Percentiles rank a stretch among this genome's conserved stretches.
Conservation (phyloP, 768 basidiomycete species). For the Trametes cinnabarina region DNA sequence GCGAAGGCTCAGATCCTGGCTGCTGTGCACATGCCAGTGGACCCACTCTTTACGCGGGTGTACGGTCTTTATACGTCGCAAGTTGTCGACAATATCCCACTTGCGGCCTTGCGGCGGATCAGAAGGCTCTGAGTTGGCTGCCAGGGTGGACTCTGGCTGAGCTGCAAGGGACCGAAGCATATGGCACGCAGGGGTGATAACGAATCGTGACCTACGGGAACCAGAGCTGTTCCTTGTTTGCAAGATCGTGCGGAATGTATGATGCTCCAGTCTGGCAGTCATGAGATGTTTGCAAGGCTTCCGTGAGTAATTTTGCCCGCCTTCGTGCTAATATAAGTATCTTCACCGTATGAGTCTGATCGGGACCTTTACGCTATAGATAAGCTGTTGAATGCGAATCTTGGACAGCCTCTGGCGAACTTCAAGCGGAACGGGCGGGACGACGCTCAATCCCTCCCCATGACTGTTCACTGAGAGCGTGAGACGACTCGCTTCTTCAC, state of each 20-base stretch:
- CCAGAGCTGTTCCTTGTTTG: neutral
- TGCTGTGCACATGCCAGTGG: neutral
- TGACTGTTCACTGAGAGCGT: neutral
- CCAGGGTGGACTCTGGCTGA: too few species aligned
- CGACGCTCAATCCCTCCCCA: neutral
- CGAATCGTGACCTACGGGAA: neutral
- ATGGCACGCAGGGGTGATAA: slow-evolving; percentile 5
- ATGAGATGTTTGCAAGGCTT: slow-evolving; percentile 2
- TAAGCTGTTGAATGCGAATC: neutral
- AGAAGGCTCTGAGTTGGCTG: neutral
- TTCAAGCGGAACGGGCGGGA: neutral
- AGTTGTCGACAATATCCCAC: neutral
- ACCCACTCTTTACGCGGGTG: neutral
- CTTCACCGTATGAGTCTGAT: neutral
- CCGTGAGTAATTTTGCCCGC: slow-evolving; percentile 3
- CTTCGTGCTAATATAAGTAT: neutral
- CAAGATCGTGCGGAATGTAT: neutral
- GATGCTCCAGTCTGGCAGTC: neutral
- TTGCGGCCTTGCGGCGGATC: slow-evolving; percentile 2
- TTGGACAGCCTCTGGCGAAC: neutral
- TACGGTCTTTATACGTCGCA: neutral
- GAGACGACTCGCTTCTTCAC: neutral
- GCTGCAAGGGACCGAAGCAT: neutral
- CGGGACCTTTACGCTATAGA: slow-evolving; percentile 10
- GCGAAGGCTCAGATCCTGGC: neutral